These are phyloP conservation scores for Hypoxylon lienhwacheense DNA, from an alignment of 495 filamentous ascomycete genomes.

Conservation along the genomic window DNA sequence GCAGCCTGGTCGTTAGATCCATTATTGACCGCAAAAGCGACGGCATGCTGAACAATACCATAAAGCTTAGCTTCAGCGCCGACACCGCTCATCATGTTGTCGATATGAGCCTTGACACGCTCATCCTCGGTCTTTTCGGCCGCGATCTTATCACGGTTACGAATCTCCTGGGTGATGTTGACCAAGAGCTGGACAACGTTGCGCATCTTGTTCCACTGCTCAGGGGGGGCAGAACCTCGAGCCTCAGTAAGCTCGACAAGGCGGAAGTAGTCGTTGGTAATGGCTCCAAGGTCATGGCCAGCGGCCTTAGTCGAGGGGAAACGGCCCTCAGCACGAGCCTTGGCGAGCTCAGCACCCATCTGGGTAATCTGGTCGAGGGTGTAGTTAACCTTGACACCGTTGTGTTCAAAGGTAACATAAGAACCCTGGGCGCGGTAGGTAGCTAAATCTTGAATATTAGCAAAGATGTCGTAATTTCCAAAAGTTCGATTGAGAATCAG, in stretches of 20 bases:
- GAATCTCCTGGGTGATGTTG: conserved; percentile 28
- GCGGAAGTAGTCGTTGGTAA: conserved; percentile 22
- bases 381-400: neutral
- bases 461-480: neutral
- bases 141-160: conserved; percentile 28
- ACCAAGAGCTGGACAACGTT: conserved; percentile 18
- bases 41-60: conserved; percentile 34
- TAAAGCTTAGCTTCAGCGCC: conserved; percentile 32
- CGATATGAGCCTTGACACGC: conserved; percentile 27
- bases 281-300: conserved; percentile 7
- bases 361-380: conserved; percentile 3
- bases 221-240: conserved; percentile 21
- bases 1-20: conserved; percentile 13
- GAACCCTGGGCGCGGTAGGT: neutral
- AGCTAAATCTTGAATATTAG: conserved; percentile 8
- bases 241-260: conserved; percentile 7
- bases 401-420: neutral
- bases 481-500: neutral
- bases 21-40: conserved; percentile 21
- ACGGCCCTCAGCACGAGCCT: conserved; percentile 30
- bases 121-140: conserved; percentile 25
- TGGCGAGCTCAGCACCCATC: conserved; percentile 24
- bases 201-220: conserved; percentile 19
- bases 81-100: conserved; percentile 32
- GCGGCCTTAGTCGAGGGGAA: conserved; percentile 30